These are phyloP conservation scores for Verticillium alfalfae DNA, from an alignment of 2,329 filamentous ascomycete genomes.

Conservation along the genomic window DNA sequence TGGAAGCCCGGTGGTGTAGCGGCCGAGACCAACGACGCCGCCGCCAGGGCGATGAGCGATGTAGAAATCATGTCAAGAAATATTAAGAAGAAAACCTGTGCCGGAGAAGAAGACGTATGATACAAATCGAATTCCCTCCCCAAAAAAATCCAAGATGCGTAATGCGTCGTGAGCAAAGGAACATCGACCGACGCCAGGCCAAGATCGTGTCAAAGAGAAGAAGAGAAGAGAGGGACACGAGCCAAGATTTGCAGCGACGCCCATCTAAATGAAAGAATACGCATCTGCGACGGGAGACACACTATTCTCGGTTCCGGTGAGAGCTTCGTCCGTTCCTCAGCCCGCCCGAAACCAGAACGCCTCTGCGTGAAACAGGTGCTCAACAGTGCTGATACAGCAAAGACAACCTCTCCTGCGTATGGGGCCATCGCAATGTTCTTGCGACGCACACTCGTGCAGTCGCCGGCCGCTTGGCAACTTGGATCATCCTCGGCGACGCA, in stretches of 20 bases:
- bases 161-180: background rate
- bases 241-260: background rate
- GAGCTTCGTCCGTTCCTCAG: background rate
- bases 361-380: background rate
- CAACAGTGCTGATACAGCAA: background rate
- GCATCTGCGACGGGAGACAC: background rate
- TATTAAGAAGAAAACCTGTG: constrained; percentile 6
- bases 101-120: background rate
- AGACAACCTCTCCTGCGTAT: background rate
- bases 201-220: background rate
- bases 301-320: background rate
- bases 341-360: background rate
- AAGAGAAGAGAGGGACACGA: background rate
- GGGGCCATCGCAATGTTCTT: background rate
- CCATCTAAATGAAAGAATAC: background rate
- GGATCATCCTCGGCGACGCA: background rate
- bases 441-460: background rate
- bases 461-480: background rate
- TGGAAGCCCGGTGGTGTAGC: constrained; percentile 34
- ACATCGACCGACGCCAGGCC: background rate
- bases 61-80: constrained; percentile 21
- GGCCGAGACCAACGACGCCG: constrained; percentile 26
- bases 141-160: background rate
- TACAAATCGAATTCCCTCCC: background rate
- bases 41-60: constrained; percentile 21